phyloP scores from a whole-genome alignment of 257 asterid species.

The Lycium barbarum region DNA sequence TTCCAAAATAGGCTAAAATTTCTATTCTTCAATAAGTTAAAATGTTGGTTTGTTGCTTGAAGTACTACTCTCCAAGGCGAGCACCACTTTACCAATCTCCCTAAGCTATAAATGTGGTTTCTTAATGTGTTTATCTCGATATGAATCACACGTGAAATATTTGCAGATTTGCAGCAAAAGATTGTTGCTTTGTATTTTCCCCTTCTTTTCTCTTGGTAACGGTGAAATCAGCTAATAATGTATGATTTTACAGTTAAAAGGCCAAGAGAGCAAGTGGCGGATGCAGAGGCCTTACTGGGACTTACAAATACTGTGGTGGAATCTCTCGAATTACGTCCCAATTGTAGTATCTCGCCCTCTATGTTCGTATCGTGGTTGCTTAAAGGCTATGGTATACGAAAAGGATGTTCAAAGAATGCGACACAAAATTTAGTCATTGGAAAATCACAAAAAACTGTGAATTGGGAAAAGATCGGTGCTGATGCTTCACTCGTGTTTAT shows the following conservation, averaged over 20 bases:
- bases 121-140: neutral
- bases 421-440: neutral
- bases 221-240: neutral
- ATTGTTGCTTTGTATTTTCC: neutral
- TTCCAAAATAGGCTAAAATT: no score
- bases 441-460: neutral
- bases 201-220: neutral
- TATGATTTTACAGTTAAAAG: conserved; percentile 20
- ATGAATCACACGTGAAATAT: neutral
- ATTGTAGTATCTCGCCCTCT: conserved; percentile 17
- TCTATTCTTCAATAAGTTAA: neutral
- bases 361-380: conserved; percentile 7
- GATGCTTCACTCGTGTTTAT: conserved; percentile 13
- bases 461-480: conserved; percentile 14
- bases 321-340: neutral
- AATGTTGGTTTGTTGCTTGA: neutral
- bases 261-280: conserved; percentile 27
- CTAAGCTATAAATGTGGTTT: neutral
- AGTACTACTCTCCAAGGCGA: neutral
- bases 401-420: neutral
- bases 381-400: neutral
- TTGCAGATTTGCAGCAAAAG: neutral
- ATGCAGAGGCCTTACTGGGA: conserved; percentile 27
- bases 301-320: conserved; percentile 24
- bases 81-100: neutral